These are phyloP conservation scores for Phascolomyces articulosus DNA, from an alignment of 371 early-diverging fungal species.

Conservation along the genomic window DNA sequence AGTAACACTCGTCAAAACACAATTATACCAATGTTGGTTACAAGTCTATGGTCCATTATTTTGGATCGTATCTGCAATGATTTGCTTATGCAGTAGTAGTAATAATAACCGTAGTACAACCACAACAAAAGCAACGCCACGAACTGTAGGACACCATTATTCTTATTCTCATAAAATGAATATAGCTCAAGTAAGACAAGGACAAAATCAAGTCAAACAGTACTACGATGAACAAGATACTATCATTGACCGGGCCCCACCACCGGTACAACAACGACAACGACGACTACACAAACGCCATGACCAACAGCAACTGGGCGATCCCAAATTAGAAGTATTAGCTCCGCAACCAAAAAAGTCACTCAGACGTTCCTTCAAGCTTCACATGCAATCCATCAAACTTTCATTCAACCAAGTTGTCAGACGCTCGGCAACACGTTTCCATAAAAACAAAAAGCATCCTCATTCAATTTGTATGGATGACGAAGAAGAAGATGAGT, in stretches of 20 bases:
- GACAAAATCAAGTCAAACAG: not conserved
- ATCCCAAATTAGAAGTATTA: not conserved
- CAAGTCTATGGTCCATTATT: slow-evolving; percentile 31
- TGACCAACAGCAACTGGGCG: not conserved
- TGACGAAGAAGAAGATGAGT: not conserved
- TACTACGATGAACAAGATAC: not conserved
- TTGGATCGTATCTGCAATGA: slow-evolving; percentile 26
- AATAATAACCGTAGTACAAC: not conserved
- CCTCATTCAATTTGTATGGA: not conserved
- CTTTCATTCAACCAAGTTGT: slow-evolving; percentile 19
- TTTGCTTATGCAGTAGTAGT: not conserved
- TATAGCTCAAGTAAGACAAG: too few species aligned
- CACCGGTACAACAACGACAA: too few species aligned
- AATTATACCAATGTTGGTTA: slow-evolving; percentile 31
- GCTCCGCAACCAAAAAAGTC: slow-evolving; percentile 10
- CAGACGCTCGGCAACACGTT: slow-evolving; percentile 13
- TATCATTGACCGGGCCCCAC: not conserved
- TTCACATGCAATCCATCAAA: slow-evolving; percentile 16
- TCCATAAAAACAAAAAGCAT: not conserved
- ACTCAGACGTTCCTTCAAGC: slow-evolving; percentile 14
- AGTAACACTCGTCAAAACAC: slow-evolving; percentile 6
- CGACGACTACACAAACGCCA: slow-evolving; percentile 11
- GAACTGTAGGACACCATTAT: not conserved
- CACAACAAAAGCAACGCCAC: not conserved
- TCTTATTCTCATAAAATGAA: not conserved